Conservation (phyloP, 2,329 filamentous ascomycete species). For the Colletotrichum lindemuthianum region DNA sequence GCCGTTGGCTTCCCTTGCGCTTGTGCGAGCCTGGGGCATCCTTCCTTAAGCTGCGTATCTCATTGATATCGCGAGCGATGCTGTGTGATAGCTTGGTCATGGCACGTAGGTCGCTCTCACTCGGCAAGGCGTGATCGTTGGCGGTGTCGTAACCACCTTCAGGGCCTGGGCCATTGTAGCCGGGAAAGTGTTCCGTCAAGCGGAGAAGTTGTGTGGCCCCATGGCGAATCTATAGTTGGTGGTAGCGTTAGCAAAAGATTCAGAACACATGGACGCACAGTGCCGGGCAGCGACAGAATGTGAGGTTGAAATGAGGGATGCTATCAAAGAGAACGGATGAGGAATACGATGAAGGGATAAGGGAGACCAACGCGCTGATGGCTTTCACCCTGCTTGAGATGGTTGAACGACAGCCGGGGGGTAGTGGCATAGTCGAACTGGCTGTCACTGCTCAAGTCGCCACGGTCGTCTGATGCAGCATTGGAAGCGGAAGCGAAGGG, state of each 20-base stretch:
- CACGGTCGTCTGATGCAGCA: not conserved
- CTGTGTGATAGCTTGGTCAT: constrained; percentile 30
- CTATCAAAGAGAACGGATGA: not conserved
- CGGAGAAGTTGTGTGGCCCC: constrained; percentile 24
- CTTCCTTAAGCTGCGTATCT: constrained; percentile 17
- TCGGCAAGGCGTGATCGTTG: constrained; percentile 12
- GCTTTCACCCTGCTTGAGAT: constrained; percentile 30
- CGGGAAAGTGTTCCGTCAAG: constrained; percentile 18
- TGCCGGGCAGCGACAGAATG: not conserved
- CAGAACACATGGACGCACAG: not conserved
- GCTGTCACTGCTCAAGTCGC: constrained; percentile 8
- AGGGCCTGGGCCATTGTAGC: constrained; percentile 1
- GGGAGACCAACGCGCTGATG: constrained; percentile 20
- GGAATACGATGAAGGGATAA: not conserved
- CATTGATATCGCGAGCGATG: constrained; percentile 30
- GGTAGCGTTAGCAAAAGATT: not conserved
- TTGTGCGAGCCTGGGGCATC: not conserved
- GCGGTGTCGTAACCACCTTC: constrained; percentile 5
- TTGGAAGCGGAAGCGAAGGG: not conserved
- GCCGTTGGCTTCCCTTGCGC: not conserved
- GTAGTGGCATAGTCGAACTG: constrained; percentile 4
- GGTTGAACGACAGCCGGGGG: constrained; percentile 23
- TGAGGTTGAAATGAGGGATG: not conserved
- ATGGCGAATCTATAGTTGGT: constrained; percentile 8
- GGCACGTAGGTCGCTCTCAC: constrained; percentile 17